Base-by-base conservation (phyloP, 2,329 filamentous ascomycete species). In the Amylocarpus encephaloides region DNA sequence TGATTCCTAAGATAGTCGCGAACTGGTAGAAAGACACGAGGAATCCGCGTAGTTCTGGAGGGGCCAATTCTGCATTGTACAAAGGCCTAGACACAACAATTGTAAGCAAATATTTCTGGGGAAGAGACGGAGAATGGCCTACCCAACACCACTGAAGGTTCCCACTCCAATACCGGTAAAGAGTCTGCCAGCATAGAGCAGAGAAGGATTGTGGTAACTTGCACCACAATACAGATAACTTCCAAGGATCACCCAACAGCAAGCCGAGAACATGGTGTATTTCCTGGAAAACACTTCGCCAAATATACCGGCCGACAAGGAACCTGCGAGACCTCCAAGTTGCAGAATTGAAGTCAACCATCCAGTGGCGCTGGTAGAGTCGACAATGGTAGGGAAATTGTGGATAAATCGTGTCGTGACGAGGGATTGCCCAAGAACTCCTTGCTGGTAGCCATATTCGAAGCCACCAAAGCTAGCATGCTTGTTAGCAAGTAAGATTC, bases 401-500 rank as follows among this genome's bases (percentile, higher is more conserved):
- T 69, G 62, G 9, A 64, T 70, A 63, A 78, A 79, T 9, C 71
- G 68, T 7, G 66, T 66, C 75, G 78, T 79, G 57, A 76, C 74
- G 2, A 79, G 66, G 11, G 74, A 74, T 56, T 78, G 73, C 30
- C 75, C 74, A 2, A 79, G 64, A 1, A 79, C 74, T 44, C 75
- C 76, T 57, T 79, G 76, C 50, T 78, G 74, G 58, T 76, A 77
- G 47, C 74, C 74, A 70, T 75, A 77, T 51, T 73, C 70, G 42
- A 77, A 72, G 18, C 74, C 74, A 51, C 73, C 73, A 18, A 76
- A 70, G n/a, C 72, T 75, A 34, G 22, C 7, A 26, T 26, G 22
- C 22, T 26, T 26, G 42, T 12, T 7, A 26, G 22, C 7, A 26
- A 4, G 4, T 26, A 7, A 4, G 7, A 26, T 26, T 7, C 7